Base-by-base conservation (phyloP, 2,329 filamentous ascomycete species). In the Amauroascus niger region DNA sequence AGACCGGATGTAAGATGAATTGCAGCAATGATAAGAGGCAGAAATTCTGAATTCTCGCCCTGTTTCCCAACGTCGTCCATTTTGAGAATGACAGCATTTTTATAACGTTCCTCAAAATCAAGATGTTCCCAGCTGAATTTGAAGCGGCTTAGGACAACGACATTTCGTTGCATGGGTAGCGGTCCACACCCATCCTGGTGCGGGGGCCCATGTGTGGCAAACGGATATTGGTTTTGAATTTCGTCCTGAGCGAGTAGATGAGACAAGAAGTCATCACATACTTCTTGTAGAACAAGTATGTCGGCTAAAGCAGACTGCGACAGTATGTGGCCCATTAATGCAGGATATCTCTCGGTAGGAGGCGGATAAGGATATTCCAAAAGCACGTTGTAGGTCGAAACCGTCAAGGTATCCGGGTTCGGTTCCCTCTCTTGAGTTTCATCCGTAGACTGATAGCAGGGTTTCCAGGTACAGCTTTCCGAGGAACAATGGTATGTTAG, bases 1-100 rank as follows among this genome's bases (percentile, higher is more conserved):
- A 86, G 67, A 6, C 81, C 82, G 53, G 77, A 76, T 1, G 77
- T 82, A 1, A 86, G 71, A 62, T 86, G 83, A 6, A 83, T 74
- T 7, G 76, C 76, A 6, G 78, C 76, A 9, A 86, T 62, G 2
- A 81, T 65, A 4, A 79, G 59, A 1, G 75, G 71, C 8, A 44
- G 41, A 28, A 44, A 49, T 2, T 35, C 37, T 6, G 55, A 45
- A n/a, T 55, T 62, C 48, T 40, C 56, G 44, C 65, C 43, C 70
- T 56, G 14, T 63, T 57, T n/a, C 40, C 59, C 53, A 69, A 77
- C 28, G 55, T 60, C 56, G 32, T 62, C 61, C 43, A 79, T 72
- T 1, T 62, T 67, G 7, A 76, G 72, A 1, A 84, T 68, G 0
- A 80, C 63, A 0, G 79, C 77, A 1, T 77, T 76, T 61, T 84